Evolutionary conservation across 139 green algal genomes (phyloP).

Genomic region (Chlorella sorokiniana): DNA sequence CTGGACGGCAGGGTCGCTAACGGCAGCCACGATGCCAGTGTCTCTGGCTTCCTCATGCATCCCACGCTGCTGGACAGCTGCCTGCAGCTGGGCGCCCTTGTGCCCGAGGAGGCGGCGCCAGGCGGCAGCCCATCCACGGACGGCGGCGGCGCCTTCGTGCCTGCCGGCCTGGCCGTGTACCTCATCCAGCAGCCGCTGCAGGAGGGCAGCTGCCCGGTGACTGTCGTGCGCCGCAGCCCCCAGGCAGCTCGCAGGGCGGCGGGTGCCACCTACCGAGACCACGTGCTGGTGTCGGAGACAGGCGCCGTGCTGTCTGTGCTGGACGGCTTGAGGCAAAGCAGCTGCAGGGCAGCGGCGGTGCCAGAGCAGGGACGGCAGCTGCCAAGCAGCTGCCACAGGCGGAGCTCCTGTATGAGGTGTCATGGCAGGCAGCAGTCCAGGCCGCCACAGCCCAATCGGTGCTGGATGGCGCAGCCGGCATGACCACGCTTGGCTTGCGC

Average conservation of each 20-base stretch:
- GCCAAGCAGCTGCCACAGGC: not conserved
- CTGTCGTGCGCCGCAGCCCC: conserved; percentile 10
- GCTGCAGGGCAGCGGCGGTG: conserved; percentile 11
- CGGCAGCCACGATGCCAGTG: conserved; percentile 6
- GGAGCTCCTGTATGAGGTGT: conserved; percentile 8
- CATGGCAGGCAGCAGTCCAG: conserved; percentile 16
- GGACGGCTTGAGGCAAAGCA: conserved; percentile 59
- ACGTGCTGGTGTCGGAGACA: conserved; percentile 29
- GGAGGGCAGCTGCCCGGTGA: not conserved
- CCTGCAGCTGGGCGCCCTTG: conserved; percentile 56
- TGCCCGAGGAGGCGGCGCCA: conserved; percentile 36
- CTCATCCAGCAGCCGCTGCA: conserved; percentile 16
- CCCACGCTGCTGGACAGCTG: conserved; percentile 50
- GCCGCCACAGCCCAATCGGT: not conserved
- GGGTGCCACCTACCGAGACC: conserved; percentile 42
- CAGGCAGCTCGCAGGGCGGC: not conserved
- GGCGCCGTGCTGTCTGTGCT: conserved; percentile 49
- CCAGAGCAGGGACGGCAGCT: not conserved
- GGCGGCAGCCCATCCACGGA: not conserved
- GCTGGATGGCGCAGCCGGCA: not conserved
- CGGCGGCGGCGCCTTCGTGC: conserved; percentile 47
- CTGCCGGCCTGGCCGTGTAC: conserved; percentile 52
- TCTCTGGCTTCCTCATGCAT: conserved; percentile 44
- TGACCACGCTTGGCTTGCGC: not conserved
- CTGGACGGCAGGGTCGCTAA: not conserved